phyloP scores from a whole-genome alignment of 2,329 filamentous ascomycete genomes.

The Arachnopeziza araneosa region DNA sequence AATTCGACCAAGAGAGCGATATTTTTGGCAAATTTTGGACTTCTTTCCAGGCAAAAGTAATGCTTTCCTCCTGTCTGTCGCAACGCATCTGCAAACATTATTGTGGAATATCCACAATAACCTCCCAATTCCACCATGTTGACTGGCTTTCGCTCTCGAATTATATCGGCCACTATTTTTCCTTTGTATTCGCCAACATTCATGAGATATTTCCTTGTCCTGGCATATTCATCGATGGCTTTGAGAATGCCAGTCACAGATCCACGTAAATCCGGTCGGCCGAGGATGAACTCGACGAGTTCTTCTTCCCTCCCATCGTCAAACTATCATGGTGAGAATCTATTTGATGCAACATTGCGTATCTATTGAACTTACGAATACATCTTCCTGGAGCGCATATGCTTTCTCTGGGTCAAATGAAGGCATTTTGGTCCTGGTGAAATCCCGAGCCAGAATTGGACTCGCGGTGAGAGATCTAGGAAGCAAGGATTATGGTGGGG shows the following conservation, averaged over 20 bases:
- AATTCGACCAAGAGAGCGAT: conserved; percentile 65
- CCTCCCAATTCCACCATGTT: conserved; percentile 75
- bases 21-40: conserved; percentile 67
- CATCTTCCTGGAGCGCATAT: conserved; percentile 22
- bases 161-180: conserved; percentile 62
- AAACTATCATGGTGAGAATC: conserved; percentile 34
- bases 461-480: too few relatives aligned
- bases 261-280: conserved; percentile 54
- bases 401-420: conserved; percentile 20
- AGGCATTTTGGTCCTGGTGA: conserved; percentile 9
- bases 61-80: conserved; percentile 55
- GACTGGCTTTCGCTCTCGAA: conserved; percentile 58
- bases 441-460: neutral
- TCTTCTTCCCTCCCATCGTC: conserved; percentile 72
- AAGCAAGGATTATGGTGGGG: too few relatives aligned
- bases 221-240: conserved; percentile 65
- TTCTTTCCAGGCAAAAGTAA: conserved; percentile 69
- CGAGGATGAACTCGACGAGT: conserved; percentile 64
- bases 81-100: conserved; percentile 66
- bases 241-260: conserved; percentile 59
- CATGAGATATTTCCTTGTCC: conserved; percentile 68
- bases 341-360: neutral
- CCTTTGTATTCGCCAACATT: conserved; percentile 75
- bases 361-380: conserved; percentile 15
- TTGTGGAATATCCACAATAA: conserved; percentile 76